Evolutionary conservation across 768 basidiomycete species (phyloP).

Genomic region (Tricholoma saponaceum): DNA sequence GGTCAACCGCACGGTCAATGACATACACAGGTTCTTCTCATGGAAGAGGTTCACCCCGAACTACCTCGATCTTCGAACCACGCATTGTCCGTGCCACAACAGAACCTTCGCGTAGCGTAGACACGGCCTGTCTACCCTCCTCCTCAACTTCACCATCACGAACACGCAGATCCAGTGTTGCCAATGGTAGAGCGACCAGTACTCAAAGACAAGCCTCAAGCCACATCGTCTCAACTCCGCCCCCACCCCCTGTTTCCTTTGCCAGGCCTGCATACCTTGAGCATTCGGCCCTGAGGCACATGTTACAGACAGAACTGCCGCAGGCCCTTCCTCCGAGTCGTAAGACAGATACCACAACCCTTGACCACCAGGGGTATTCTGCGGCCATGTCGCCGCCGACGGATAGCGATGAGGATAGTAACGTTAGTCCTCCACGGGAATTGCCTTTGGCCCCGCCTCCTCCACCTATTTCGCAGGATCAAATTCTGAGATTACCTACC

Average conservation of each 20-base stretch:
- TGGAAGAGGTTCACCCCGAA: conserved; percentile 28
- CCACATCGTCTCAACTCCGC: conserved; percentile 25
- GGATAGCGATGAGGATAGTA: conserved; percentile 70
- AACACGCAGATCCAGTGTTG: conserved; percentile 42
- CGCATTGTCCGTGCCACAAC: conserved; percentile 60
- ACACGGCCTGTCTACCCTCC: conserved; percentile 39
- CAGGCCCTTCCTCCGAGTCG: conserved; percentile 33
- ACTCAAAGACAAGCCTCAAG: conserved; percentile 25
- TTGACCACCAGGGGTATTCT: conserved; percentile 18
- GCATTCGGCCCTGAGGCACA: conserved; percentile 66
- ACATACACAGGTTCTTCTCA: conserved; percentile 29
- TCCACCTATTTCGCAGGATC: conserved; percentile 29
- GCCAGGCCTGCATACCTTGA: conserved; percentile 73
- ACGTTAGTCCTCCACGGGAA: conserved; percentile 44
- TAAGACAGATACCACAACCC: conserved; percentile 27
- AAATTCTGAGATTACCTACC: conserved; percentile 60
- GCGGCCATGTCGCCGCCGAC: conserved; percentile 35
- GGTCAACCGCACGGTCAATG: conserved; percentile 43
- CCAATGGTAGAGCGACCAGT: conserved; percentile 24
- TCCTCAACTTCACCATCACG: conserved; percentile 42
- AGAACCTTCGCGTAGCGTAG: conserved; percentile 34
- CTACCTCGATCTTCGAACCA: conserved; percentile 49
- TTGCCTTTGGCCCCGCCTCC: conserved; percentile 24
- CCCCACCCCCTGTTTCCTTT: conserved; percentile 39
- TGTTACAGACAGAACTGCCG: conserved; percentile 55